A percentile compares a stretch with the other conserved stretches of the same genome.
phyloP scores from a whole-genome alignment of 208 protist genomes.

The Acanthamoeba quina region DNA sequence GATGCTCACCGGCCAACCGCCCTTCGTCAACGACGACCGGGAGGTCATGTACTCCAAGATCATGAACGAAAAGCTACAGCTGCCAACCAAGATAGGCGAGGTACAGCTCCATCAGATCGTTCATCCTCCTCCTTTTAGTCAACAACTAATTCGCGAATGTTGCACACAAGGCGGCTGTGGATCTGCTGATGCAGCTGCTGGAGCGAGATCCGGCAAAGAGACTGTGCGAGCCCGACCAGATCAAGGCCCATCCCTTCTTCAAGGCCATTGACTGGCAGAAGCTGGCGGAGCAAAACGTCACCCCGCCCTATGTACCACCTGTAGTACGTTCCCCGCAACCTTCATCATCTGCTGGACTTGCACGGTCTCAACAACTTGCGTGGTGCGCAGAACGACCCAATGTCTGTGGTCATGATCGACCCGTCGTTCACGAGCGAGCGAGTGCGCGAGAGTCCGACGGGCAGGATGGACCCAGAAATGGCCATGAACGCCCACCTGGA shows the following conservation, averaged over 20 bases:
- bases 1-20: slow-evolving; percentile 89
- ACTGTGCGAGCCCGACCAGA: not conserved
- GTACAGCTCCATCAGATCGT: slow-evolving; percentile 27
- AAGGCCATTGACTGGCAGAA: slow-evolving; percentile 83
- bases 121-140: not conserved
- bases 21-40: slow-evolving; percentile 83
- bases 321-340: not conserved
- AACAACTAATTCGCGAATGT: not conserved
- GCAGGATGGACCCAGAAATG: not conserved
- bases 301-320: not conserved
- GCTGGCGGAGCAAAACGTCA: slow-evolving; percentile 42
- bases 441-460: not conserved
- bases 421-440: not conserved
- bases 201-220: not conserved
- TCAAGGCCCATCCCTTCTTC: slow-evolving; percentile 82
- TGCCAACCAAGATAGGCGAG: slow-evolving; percentile 80
- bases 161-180: slow-evolving; percentile 67
- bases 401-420: not conserved
- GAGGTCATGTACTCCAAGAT: slow-evolving; percentile 86
- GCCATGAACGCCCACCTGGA: not conserved
- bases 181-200: not conserved
- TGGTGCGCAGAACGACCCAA: not conserved
- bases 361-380: no score
- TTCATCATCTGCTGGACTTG: not conserved
- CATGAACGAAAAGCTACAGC: slow-evolving; percentile 75